phyloP scores from a whole-genome alignment of 1,139 yeast genomes.

The Lodderomyces metapsilosis region DNA sequence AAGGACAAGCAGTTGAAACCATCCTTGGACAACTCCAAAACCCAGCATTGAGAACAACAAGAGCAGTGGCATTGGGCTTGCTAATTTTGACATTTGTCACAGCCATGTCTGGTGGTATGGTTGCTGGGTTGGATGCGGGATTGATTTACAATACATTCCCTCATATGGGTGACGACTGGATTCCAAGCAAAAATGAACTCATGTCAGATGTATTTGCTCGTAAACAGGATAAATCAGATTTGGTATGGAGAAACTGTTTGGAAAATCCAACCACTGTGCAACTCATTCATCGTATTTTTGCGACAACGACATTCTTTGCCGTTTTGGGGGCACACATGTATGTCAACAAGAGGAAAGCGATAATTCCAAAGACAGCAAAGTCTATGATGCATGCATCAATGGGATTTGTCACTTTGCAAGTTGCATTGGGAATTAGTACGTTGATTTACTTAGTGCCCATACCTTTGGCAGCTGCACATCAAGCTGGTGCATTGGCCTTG shows the following conservation, averaged over 20 bases:
- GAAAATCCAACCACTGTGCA: slow-evolving; percentile 98
- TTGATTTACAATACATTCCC: slow-evolving; percentile 95
- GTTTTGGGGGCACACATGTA: slow-evolving; percentile 67
- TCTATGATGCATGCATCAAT: slow-evolving; percentile 63
- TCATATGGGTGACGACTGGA: slow-evolving; percentile 81
- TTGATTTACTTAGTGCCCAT: slow-evolving; percentile 87
- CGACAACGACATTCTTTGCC: slow-evolving; percentile 74
- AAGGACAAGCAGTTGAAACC: slow-evolving; percentile 40
- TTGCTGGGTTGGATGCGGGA: slow-evolving; percentile 98
- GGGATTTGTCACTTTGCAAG: slow-evolving; percentile 84
- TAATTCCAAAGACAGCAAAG: slow-evolving; percentile 57
- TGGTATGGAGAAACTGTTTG: slow-evolving; percentile 87
- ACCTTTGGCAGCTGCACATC: slow-evolving; percentile 92
- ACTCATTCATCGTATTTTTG: slow-evolving; percentile 82
- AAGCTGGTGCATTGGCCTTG: slow-evolving; percentile 93
- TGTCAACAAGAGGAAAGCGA: slow-evolving; percentile 52
- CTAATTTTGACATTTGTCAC: slow-evolving; percentile 75
- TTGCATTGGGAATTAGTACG: slow-evolving; percentile 80
- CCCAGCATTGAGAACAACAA: slow-evolving; percentile 57
- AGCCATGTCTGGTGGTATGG: slow-evolving; percentile 97
- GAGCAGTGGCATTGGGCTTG: slow-evolving; percentile 54
- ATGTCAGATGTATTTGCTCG: slow-evolving; percentile 75
- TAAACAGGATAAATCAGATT: slow-evolving; percentile 63
- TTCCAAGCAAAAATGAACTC: slow-evolving; percentile 73
- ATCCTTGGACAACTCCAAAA: slow-evolving; percentile 50